Evolutionary conservation across 345 rosid genomes (phyloP).

Genomic region (Linum usitatissimum): DNA sequence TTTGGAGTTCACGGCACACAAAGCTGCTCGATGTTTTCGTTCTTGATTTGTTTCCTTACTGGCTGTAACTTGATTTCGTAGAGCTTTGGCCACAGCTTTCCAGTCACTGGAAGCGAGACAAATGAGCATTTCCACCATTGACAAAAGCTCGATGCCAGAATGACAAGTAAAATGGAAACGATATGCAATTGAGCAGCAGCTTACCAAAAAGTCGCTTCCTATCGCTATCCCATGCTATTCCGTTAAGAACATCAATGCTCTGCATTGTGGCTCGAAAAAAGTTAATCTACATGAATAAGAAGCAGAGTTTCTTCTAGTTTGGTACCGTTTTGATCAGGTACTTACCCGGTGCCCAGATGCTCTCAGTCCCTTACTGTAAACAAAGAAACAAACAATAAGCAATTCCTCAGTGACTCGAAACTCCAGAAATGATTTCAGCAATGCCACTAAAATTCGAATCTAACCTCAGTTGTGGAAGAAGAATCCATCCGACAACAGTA

Average conservation of each 20-base stretch:
- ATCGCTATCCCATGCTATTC: constrained; percentile 83
- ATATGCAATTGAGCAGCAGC: constrained; percentile 3
- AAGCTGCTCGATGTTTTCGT: constrained; percentile 25
- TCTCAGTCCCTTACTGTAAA: constrained; percentile 48
- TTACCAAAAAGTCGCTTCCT: constrained; percentile 63
- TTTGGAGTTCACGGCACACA: constrained; percentile 34
- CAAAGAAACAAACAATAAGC: constrained; percentile 3
- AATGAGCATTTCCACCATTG: background rate
- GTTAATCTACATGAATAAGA: background rate
- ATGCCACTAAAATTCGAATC: background rate
- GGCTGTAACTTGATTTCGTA: constrained; percentile 62
- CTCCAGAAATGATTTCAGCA: background rate
- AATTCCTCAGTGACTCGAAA: background rate
- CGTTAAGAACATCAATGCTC: constrained; percentile 85
- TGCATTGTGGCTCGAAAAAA: constrained; percentile 16
- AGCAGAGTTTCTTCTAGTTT: too few species aligned
- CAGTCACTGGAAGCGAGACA: constrained; percentile 51
- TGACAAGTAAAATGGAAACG: background rate
- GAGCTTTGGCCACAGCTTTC: constrained; percentile 80
- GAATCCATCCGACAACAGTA: constrained; percentile 64
- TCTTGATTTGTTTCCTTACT: constrained; percentile 11
- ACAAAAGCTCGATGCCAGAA: background rate
- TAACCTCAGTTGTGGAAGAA: constrained; percentile 70
- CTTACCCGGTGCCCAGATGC: constrained; percentile 56
- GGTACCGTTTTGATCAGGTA: background rate